Evolutionary conservation across 106 monocot genomes (phyloP), one percentile per base, ranked within the genome.

Genomic region (Vanilla planifolia): DNA sequence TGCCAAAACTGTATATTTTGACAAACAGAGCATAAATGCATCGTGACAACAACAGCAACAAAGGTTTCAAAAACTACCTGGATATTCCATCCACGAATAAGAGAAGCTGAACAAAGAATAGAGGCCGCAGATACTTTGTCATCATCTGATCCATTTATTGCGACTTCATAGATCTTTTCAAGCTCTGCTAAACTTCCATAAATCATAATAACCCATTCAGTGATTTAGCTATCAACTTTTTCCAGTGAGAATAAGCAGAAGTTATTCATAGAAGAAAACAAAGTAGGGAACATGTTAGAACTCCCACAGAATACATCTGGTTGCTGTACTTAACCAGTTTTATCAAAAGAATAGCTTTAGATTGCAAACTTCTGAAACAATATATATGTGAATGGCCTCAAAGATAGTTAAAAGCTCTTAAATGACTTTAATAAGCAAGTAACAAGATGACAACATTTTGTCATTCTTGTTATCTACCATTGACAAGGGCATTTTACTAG

Each of bases 121-220:
- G 72, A 73, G 35, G 98, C 92, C 64, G 92, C 98, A 60, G 77
- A 82, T 71, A 92, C 61, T 66, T 72, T 92, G 48, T 88, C 88
- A 21, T 88, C 82, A 66, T 81, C 78, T 70, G 85, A 85, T 63
- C 98, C 98, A 62, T 69, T 80, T 23, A 78, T 23, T 66, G 88
- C 84, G 63, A 82, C 71, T 69, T 98, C 87, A 75, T 71, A 79
- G 61, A 98, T 69, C 74, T 85, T 88, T 74, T 98, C 85, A 56
- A 98, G 75, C 59, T 98, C 98, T 75, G 77, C 77, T 76, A 92
- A 87, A 71, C 98, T 98, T 83, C 63, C 83, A 85, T 77, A 77
- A 76, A 62, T 44, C 53, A 79, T 61, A 58, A 73, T 43, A 28
- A 71, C 33, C 35, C 67, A 67, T 74, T 92, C 77, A 92, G 86